Evolutionary conservation across 352 stramenopile species (phyloP).

Genomic region (Globisporangium cederbergense): DNA sequence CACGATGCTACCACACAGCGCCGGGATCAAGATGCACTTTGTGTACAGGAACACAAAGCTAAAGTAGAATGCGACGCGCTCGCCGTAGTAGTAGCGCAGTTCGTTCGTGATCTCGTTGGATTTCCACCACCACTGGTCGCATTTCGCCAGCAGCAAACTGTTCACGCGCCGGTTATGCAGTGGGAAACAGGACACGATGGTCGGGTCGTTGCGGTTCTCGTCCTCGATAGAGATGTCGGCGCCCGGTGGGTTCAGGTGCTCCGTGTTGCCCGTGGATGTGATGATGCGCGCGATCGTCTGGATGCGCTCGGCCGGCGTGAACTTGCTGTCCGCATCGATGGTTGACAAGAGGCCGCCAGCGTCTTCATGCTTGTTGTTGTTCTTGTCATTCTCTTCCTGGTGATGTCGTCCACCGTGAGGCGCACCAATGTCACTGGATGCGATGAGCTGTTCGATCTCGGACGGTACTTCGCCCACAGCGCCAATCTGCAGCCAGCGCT

Average conservation of each 20-base stretch:
- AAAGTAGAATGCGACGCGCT: conserved; percentile 85
- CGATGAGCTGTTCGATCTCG: conserved; percentile 85
- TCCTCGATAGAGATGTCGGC: conserved; percentile 78
- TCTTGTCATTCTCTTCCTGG: neutral
- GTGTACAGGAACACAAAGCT: conserved; percentile 86
- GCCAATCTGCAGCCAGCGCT: conserved; percentile 84
- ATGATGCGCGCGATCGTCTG: conserved; percentile 88
- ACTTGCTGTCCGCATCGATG: conserved; percentile 63
- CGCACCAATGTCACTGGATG: conserved; percentile 63
- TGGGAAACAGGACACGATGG: conserved; percentile 78
- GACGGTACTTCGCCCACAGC: conserved; percentile 82
- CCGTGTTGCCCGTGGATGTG: conserved; percentile 63
- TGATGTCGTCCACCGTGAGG: conserved; percentile 14
- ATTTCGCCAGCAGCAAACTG: conserved; percentile 63
- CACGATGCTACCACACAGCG: conserved; percentile 47
- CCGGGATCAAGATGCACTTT: conserved; percentile 67
- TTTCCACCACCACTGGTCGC: conserved; percentile 67
- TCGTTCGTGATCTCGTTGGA: conserved; percentile 82
- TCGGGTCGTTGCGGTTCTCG: conserved; percentile 64
- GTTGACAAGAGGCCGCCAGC: neutral
- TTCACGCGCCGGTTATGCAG: conserved; percentile 84
- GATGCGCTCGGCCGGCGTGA: conserved; percentile 78
- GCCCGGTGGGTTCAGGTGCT: conserved; percentile 74
- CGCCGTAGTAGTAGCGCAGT: conserved; percentile 82
- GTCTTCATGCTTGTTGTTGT: neutral